phyloP scores from a whole-genome alignment of 805 yeast genomes.

The Yamadazyma tumulicola region DNA sequence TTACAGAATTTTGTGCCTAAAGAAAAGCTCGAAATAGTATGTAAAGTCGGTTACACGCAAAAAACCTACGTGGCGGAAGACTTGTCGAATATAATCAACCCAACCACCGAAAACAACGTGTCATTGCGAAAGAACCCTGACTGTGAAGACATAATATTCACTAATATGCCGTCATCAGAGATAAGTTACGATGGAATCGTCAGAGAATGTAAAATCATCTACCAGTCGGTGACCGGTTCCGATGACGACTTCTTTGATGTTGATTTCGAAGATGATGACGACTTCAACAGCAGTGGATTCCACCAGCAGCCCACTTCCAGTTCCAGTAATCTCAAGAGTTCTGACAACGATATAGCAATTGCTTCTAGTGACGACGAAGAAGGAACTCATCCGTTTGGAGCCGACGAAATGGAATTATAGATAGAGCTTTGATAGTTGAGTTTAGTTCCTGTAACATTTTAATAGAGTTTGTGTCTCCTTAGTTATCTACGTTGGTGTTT shows the following conservation, averaged over 20 bases:
- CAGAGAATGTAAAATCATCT: slow-evolving; percentile 72
- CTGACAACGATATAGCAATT: slow-evolving; percentile 27
- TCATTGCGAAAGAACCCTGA: slow-evolving; percentile 24
- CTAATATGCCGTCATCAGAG: slow-evolving; percentile 76
- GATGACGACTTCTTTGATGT: slow-evolving; percentile 95
- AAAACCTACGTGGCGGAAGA: slow-evolving; percentile 35
- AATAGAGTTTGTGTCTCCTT: too few species aligned
- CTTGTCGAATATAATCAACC: slow-evolving; percentile 33
- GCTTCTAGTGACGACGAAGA: slow-evolving; percentile 36
- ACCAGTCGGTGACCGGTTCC: slow-evolving; percentile 79
- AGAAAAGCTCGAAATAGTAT: slow-evolving; percentile 51
- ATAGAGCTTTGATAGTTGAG: neutral
- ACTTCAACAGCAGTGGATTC: slow-evolving; percentile 16
- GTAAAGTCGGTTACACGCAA: slow-evolving; percentile 39
- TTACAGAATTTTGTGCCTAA: slow-evolving; percentile 81
- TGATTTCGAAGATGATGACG: slow-evolving; percentile 92
- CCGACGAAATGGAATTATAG: slow-evolving; percentile 41
- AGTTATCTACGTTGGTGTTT: too few species aligned
- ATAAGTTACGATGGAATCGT: slow-evolving; percentile 89
- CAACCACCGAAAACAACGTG: slow-evolving; percentile 26
- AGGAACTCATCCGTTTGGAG: slow-evolving; percentile 41
- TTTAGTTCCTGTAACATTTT: neutral
- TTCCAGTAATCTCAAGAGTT: slow-evolving; percentile 2
- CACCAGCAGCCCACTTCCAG: slow-evolving; percentile 11
- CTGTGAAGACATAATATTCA: slow-evolving; percentile 43